These are phyloP conservation scores for Hanseniaspora mollemarum DNA, from an alignment of 805 yeast species.

Conservation along the genomic window DNA sequence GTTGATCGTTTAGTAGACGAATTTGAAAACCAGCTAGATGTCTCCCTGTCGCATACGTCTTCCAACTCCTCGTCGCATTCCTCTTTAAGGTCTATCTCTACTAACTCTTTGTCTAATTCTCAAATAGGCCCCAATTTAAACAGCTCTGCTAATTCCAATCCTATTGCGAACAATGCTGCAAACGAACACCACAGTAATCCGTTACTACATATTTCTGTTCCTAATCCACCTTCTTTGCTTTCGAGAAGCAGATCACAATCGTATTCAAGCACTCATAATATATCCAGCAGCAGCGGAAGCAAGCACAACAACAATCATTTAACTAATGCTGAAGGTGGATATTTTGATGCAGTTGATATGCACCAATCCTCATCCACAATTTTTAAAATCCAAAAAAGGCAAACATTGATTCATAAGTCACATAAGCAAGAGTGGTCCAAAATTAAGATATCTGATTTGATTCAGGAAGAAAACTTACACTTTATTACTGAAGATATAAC, in stretches of 20 bases:
- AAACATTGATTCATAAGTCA: constrained; percentile 18
- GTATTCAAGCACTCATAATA: background rate
- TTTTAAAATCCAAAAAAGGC: constrained; percentile 11
- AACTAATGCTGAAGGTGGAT: constrained; percentile 19
- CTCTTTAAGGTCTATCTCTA: constrained; percentile 4
- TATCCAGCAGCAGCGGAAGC: background rate
- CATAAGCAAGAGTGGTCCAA: constrained; percentile 52
- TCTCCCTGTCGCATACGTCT: constrained; percentile 1
- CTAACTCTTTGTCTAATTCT: background rate
- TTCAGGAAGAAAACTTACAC: constrained; percentile 32
- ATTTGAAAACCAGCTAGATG: constrained; percentile 2
- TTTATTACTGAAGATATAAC: constrained; percentile 39
- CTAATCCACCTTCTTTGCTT: constrained; percentile 11
- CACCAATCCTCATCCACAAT: constrained; percentile 18
- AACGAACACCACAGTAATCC: background rate
- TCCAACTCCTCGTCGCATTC: constrained; percentile 9
- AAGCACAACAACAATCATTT: constrained; percentile 18
- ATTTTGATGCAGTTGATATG: constrained; percentile 1
- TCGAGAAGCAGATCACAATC: constrained; percentile 11
- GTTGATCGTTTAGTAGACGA: background rate
- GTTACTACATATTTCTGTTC: constrained; percentile 1
- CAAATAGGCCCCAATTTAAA: background rate
- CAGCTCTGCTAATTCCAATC: background rate
- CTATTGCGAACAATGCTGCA: background rate
- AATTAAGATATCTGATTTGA: constrained; percentile 56